These are phyloP conservation scores for Sinapis alba DNA, from an alignment of 441 rosid species.

Conservation along the genomic window DNA sequence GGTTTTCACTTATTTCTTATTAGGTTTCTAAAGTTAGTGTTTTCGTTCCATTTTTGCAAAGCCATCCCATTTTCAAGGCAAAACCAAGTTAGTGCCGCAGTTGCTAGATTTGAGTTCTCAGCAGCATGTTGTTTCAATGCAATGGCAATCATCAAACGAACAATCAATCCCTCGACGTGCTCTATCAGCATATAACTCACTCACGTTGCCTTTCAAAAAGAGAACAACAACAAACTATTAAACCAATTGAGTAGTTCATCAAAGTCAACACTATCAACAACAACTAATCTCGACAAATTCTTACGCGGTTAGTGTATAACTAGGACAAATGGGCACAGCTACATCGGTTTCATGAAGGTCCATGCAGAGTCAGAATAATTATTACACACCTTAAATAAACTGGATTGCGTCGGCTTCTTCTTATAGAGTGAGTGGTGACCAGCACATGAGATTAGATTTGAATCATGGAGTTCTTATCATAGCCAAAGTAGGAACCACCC, in stretches of 20 bases:
- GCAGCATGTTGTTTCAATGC: conserved; percentile 26
- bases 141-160: conserved; percentile 43
- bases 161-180: conserved; percentile 42
- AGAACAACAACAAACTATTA: too few species aligned
- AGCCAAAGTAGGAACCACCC: too few species aligned
- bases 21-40: neutral
- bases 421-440: conserved; percentile 38
- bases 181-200: conserved; percentile 40
- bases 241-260: too few species aligned
- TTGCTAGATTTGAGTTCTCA: conserved; percentile 38
- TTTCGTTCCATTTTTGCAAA: conserved; percentile 48
- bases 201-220: too few species aligned
- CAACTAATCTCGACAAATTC: conserved; percentile 37
- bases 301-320: conserved; percentile 41
- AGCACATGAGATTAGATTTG: too few species aligned
- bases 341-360: conserved; percentile 45
- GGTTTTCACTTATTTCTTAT: neutral
- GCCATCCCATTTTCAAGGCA: conserved; percentile 77
- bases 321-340: conserved; percentile 45
- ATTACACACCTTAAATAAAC: conserved; percentile 46
- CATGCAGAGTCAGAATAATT: too few species aligned
- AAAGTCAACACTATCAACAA: too few species aligned
- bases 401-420: conserved; percentile 43
- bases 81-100: conserved; percentile 42
- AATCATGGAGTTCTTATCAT: too few species aligned